Evolutionary conservation across 108 stramenopile genomes (phyloP), one percentile per base, ranked within the genome.

Genomic region (Bacterosira constricta): DNA sequence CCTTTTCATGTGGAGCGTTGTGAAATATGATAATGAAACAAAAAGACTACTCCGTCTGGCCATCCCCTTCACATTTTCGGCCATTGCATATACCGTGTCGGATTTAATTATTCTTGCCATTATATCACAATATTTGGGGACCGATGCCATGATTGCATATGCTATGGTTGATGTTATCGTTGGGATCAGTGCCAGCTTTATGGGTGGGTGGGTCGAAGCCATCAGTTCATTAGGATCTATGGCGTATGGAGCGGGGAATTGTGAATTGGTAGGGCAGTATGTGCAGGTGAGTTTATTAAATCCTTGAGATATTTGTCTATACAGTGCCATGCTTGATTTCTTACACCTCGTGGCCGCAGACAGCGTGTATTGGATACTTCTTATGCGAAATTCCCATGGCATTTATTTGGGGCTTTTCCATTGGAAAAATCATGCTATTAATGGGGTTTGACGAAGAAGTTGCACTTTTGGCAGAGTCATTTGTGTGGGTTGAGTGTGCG

Each of bases 181-280:
- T 17, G 75, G 79, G 34, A 56, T 73, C 10, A 72, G 51, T 63
- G 45, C 35, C 42, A 68, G 59, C 38, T 73, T 73, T 36, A 62
- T 73, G 47, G 71, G 57, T 7, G 71, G 66, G 27, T 72, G 58
- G 66, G 34, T 68, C 25, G 61, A 77, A 70, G 54, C 62, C 25
- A 37, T 77, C n/a, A 39, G 44, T 44, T 77, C 75, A 6, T 70
- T 77, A 27, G 69, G 52, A 3, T 49, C 57, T 23, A 77, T 77
- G 75, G 75, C 75, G 8, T 49, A 55, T 41, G 75, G 75, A 9
- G 75, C 75, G 2, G 45, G 56, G 45, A 77, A 77, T 77, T 57
- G 70, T 29, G 52, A 63, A n/a, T 69, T 70, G 53, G 41, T 59
- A 12, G 75, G 75, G 21, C 42, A 77, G 49, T 62, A 77, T 44